phyloP scores from a whole-genome alignment of 148 eudicot species.

The Dysphania ambrosioides region DNA sequence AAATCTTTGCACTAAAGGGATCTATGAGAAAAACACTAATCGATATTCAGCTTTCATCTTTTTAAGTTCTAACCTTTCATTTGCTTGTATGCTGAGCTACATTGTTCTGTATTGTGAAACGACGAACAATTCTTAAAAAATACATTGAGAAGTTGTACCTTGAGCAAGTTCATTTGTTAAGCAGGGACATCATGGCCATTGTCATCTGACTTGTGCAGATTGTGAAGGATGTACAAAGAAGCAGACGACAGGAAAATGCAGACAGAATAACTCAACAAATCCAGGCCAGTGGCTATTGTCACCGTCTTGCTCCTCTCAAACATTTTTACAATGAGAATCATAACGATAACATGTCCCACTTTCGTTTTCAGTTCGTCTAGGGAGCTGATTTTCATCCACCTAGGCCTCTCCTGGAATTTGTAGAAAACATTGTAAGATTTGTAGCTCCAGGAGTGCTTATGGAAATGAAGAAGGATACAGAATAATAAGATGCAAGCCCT shows the following conservation, averaged over 20 bases:
- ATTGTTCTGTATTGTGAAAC: too few species aligned
- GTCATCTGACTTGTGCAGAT: slow-evolving; percentile 63
- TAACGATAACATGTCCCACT: slow-evolving; percentile 93
- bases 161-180: background rate
- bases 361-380: slow-evolving; percentile 89
- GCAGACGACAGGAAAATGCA: slow-evolving; percentile 94
- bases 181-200: background rate
- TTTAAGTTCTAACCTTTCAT: too few species aligned
- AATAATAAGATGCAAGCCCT: background rate
- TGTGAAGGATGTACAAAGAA: slow-evolving; percentile 86
- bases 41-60: too few species aligned
- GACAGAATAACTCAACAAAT: too few species aligned
- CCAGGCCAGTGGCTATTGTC: slow-evolving; percentile 76
- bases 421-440: background rate
- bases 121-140: too few species aligned
- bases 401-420: slow-evolving; percentile 71
- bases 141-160: too few species aligned
- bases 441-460: background rate
- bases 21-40: too few species aligned
- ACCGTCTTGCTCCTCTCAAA: slow-evolving; percentile 99
- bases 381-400: slow-evolving; percentile 96
- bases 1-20: too few species aligned
- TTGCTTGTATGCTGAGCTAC: too few species aligned
- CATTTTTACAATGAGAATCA: slow-evolving; percentile 95
- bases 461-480: background rate